phyloP scores from a whole-genome alignment of 257 asterid species.

The Cruciata laevipes region DNA sequence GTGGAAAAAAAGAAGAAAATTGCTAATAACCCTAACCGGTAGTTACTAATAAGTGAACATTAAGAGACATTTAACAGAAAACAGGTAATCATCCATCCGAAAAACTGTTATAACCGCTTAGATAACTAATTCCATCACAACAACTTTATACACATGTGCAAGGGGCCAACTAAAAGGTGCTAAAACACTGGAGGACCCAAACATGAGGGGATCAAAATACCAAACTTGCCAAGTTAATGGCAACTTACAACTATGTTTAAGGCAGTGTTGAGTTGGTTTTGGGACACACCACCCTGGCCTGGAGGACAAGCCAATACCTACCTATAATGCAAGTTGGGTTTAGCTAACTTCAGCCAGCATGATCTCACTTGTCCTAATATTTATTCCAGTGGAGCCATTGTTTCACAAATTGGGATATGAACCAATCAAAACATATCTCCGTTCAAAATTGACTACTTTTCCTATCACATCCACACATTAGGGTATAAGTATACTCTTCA shows the following conservation, averaged over 20 bases:
- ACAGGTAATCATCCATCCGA: too few relatives aligned
- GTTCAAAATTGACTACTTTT: constrained; percentile 1
- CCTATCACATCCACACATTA: constrained; percentile 1
- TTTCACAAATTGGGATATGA: too few relatives aligned
- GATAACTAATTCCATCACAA: neutral
- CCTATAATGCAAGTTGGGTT: neutral
- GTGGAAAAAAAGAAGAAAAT: too few relatives aligned
- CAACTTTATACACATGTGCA: neutral
- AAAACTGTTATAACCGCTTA: too few relatives aligned
- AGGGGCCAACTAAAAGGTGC: neutral
- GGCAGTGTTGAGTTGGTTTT: constrained; percentile 8
- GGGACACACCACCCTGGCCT: constrained; percentile 3
- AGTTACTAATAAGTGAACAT: too few relatives aligned
- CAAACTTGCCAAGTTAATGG: neutral
- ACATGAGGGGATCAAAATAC: neutral
- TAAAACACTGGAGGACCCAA: neutral
- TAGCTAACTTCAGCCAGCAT: constrained; percentile 4
- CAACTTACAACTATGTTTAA: neutral
- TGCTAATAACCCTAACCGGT: too few relatives aligned
- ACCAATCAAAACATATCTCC: constrained; percentile 6
- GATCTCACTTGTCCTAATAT: constrained; percentile 1
- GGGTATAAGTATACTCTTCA: neutral
- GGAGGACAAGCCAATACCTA: neutral
- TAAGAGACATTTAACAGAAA: too few relatives aligned
- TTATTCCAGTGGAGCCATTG: neutral